phyloP scores from a whole-genome alignment of 2,329 filamentous ascomycete species.

The Tolypocladium endophyticum region DNA sequence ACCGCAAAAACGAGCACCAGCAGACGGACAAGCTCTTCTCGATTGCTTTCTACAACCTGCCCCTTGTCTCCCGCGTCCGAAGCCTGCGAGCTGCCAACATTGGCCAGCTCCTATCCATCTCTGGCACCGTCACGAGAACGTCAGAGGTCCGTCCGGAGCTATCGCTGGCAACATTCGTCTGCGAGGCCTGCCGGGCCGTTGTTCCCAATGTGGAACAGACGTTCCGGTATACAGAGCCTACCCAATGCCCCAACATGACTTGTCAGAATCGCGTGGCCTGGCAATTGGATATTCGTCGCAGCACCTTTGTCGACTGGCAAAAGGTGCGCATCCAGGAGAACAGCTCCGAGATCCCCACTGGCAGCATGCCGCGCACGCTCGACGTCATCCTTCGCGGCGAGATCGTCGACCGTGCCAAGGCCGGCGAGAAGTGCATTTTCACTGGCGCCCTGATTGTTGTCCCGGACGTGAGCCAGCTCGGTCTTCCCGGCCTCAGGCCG shows the following conservation, averaged over 20 bases:
- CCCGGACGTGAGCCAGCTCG: constrained; percentile 89
- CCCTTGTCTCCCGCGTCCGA: constrained; percentile 75
- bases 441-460: constrained; percentile 94
- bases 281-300: constrained; percentile 93
- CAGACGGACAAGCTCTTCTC: constrained; percentile 96
- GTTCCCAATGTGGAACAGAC: constrained; percentile 92
- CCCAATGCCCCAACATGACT: constrained; percentile 79
- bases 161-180: constrained; percentile 84
- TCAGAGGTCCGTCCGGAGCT: constrained; percentile 94
- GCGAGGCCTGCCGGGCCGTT: constrained; percentile 74
- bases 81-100: constrained; percentile 83
- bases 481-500: constrained; percentile 74
- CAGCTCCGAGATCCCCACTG: constrained; percentile 93
- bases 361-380: constrained; percentile 97
- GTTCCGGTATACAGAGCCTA: constrained; percentile 94
- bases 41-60: constrained; percentile 86
- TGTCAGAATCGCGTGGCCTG: constrained; percentile 89
- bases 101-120: constrained; percentile 88
- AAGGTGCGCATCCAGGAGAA: constrained; percentile 98
- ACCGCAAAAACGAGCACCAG: constrained; percentile 80
- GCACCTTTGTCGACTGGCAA: constrained; percentile 98
- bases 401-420: constrained; percentile 94
- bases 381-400: constrained; percentile 93
- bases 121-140: constrained; percentile 90
- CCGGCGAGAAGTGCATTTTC: constrained; percentile 96